Percentiles rank a stretch among this genome's conserved stretches.
phyloP scores from a whole-genome alignment of 352 stramenopile genomes.

The Pythium dissotocum region DNA sequence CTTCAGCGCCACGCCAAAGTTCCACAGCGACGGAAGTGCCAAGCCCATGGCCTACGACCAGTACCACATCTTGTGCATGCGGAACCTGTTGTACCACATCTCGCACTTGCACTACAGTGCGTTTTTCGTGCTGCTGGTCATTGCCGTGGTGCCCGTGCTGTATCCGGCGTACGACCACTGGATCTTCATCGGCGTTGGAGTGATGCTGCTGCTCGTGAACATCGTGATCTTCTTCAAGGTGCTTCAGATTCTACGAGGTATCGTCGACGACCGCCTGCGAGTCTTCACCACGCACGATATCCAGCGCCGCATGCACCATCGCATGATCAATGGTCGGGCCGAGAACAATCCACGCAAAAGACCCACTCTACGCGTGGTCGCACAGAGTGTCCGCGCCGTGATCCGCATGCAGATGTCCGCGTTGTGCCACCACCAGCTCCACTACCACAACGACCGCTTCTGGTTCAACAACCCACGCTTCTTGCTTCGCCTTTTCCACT shows the following conservation, averaged over 20 bases:
- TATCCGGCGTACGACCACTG: slow-evolving; percentile 66
- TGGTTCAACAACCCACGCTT: slow-evolving; percentile 81
- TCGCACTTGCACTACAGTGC: slow-evolving; percentile 77
- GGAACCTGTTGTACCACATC: slow-evolving; percentile 82
- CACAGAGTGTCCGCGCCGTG: slow-evolving; percentile 61
- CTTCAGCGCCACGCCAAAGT: slow-evolving; percentile 46
- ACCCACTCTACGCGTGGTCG: slow-evolving; percentile 53
- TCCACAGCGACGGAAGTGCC: slow-evolving; percentile 28
- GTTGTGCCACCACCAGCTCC: slow-evolving; percentile 78
- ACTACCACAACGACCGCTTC: slow-evolving; percentile 80
- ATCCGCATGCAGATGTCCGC: slow-evolving; percentile 90
- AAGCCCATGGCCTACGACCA: slow-evolving; percentile 63
- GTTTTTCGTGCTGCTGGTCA: slow-evolving; percentile 75
- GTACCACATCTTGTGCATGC: slow-evolving; percentile 86
- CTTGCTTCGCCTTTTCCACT: slow-evolving; percentile 79
- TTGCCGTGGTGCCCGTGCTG: slow-evolving; percentile 64
- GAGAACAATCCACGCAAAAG: slow-evolving; percentile 15
- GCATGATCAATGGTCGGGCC: not conserved
- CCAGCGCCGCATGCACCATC: slow-evolving; percentile 33
- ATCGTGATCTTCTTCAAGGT: slow-evolving; percentile 87
- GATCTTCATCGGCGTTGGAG: slow-evolving; percentile 75
- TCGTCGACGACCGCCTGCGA: slow-evolving; percentile 78
- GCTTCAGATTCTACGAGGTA: slow-evolving; percentile 76
- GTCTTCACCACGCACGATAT: slow-evolving; percentile 76
- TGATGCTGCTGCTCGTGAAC: slow-evolving; percentile 56